Evolutionary conservation across 768 basidiomycete species (phyloP).

Genomic region (Psilocybe cyanescens): DNA sequence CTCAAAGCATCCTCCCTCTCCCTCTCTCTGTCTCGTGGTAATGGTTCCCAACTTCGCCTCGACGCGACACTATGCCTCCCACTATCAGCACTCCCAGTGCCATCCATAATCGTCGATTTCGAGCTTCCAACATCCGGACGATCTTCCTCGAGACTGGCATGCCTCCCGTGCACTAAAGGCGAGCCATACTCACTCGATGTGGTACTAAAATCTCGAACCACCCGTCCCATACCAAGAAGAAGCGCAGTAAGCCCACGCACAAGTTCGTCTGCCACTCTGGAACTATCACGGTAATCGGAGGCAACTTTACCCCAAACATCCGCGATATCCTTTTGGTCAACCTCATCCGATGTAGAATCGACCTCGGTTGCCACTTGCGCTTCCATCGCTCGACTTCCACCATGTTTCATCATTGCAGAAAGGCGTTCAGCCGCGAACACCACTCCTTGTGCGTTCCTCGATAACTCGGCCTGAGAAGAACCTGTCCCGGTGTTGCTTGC

Average conservation of each 20-base stretch:
- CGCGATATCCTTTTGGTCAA: slow-evolving; percentile 36
- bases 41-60: slow-evolving; percentile 51
- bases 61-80: slow-evolving; percentile 59
- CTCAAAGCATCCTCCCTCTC: slow-evolving; percentile 44
- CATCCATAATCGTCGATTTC: slow-evolving; percentile 6
- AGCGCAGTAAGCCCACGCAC: slow-evolving; percentile 78
- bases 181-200: slow-evolving; percentile 30
- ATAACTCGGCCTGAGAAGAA: slow-evolving; percentile 49
- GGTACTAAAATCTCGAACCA: slow-evolving; percentile 59
- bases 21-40: slow-evolving; percentile 20
- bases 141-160: slow-evolving; percentile 47
- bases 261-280: slow-evolving; percentile 78
- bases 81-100: slow-evolving; percentile 29
- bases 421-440: slow-evolving; percentile 70
- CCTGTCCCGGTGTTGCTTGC: slow-evolving; percentile 32
- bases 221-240: slow-evolving; percentile 73
- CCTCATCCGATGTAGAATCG: slow-evolving; percentile 32
- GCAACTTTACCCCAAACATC: slow-evolving; percentile 74
- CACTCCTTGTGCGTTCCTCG: slow-evolving; percentile 63
- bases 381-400: slow-evolving; percentile 64
- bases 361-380: slow-evolving; percentile 80
- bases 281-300: slow-evolving; percentile 70
- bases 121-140: slow-evolving; percentile 27
- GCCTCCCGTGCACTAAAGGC: slow-evolving; percentile 48
- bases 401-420: slow-evolving; percentile 60